Evolutionary conservation across 148 eudicot species (phyloP), one percentile per base, ranked within the genome.

Genomic region (Silene uniflora): DNA sequence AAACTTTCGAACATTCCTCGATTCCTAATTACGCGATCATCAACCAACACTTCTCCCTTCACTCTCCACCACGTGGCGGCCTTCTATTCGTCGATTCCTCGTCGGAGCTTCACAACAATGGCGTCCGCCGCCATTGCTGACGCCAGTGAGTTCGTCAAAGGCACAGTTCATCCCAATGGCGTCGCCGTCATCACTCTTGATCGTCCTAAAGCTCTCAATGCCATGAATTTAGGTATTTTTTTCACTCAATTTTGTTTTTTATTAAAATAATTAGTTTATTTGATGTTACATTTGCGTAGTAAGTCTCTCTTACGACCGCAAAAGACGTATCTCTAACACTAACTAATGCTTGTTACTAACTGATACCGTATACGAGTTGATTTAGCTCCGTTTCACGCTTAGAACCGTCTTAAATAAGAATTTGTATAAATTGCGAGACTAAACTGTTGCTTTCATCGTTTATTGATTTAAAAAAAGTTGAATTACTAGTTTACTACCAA

Each of bases 201-300:
- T 82, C 98, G 98, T 71, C 88, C 98, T 74, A 90, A 89, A 87
- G 97, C 98, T 73, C 98, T 94, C 77, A 94, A 94, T 75, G 98
- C 98, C 84, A 90, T 94, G 97, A 91, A 90, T 72, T 67, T 91
- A 83, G 98, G 98, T 11, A 61, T 10, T 2, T 44, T n/a, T 52
- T 56, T 39, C 25, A 62, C 21, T 74, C 35, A 42, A 52, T 35
- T 25, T 73, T 18, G 49, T 1, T 10, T 62, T 8, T 10, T 61
- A 18, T 21, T 46, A 2, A 10, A 8, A 4, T 6, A 23, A 24
- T 39, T 44, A 35, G 23, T 65, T 11, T 1, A 35, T 59, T 19
- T 72, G 54, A 24, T 55, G 44, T 39, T 39, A 39, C 8, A 39
- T 39, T 39, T 39, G 44, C 44, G 44, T 39, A 39, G 44, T 39